phyloP scores from a whole-genome alignment of 2,329 filamentous ascomycete species.

The Botrytis galanthina region DNA sequence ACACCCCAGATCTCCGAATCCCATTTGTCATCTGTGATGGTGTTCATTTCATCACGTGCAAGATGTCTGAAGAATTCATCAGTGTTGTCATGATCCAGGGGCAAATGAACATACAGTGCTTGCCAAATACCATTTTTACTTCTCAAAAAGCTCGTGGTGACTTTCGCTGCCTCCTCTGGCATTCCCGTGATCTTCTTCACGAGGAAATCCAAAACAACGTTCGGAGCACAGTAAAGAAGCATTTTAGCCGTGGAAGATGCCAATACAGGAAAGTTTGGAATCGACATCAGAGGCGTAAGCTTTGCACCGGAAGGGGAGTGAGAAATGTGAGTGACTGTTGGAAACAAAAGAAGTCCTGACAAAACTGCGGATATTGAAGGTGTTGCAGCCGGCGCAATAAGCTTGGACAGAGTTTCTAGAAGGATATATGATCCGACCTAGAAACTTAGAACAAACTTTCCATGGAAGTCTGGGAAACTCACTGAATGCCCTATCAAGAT shows the following conservation, averaged over 20 bases:
- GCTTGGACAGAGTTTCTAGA: slow-evolving; percentile 60
- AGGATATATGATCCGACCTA: slow-evolving; percentile 61
- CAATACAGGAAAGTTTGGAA: slow-evolving; percentile 33
- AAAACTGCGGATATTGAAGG: slow-evolving; percentile 32
- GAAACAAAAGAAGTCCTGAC: slow-evolving; percentile 65
- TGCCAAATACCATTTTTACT: slow-evolving; percentile 59
- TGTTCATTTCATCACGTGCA: slow-evolving; percentile 58
- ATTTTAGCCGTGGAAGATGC: slow-evolving; percentile 29
- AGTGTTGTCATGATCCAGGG: slow-evolving; percentile 1
- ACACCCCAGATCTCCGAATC: slow-evolving; percentile 58
- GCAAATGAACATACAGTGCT: slow-evolving; percentile 43
- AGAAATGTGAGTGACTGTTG: slow-evolving; percentile 71
- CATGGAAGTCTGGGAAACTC: slow-evolving; percentile 64
- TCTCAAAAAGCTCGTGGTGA: slow-evolving; percentile 54
- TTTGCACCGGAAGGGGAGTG: slow-evolving; percentile 58
- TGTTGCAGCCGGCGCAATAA: slow-evolving; percentile 23
- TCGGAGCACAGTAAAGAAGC: slow-evolving; percentile 46
- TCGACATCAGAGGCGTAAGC: slow-evolving; percentile 45
- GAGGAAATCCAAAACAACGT: slow-evolving; percentile 44
- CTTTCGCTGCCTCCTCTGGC: slow-evolving; percentile 47
- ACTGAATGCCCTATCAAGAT: slow-evolving; percentile 73
- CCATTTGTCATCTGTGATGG: slow-evolving; percentile 59
- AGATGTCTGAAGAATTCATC: slow-evolving; percentile 42
- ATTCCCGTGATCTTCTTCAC: slow-evolving; percentile 48
- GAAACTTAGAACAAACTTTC: slow-evolving; percentile 56